These are phyloP conservation scores for Penicillium sp. DNA, from an alignment of 2,329 filamentous ascomycete genomes.

Conservation along the genomic window DNA sequence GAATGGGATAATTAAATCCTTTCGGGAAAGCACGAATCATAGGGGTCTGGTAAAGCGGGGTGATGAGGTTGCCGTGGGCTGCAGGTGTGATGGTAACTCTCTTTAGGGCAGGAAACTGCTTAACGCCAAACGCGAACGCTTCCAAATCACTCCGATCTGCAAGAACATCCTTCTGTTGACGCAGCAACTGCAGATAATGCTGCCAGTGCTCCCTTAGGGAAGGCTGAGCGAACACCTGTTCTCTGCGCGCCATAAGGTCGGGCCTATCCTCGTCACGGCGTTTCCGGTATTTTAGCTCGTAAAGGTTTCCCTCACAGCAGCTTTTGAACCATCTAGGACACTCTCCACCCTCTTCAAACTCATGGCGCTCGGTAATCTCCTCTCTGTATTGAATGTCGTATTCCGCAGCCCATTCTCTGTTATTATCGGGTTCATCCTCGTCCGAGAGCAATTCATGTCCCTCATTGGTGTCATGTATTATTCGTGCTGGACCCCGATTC, in stretches of 20 bases:
- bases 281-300: neutral
- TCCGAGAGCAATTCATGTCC: too few relatives aligned
- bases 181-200: too few relatives aligned
- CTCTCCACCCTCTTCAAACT: too few relatives aligned
- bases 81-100: conserved; percentile 42
- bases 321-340: conserved; percentile 9
- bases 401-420: too few relatives aligned
- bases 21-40: conserved; percentile 41
- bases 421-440: too few relatives aligned
- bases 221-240: too few relatives aligned
- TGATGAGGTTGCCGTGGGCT: conserved; percentile 36
- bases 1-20: conserved; percentile 41
- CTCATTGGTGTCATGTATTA: too few relatives aligned
- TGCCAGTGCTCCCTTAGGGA: too few relatives aligned
- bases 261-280: neutral
- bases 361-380: neutral
- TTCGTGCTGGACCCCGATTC: too few relatives aligned
- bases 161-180: too few relatives aligned
- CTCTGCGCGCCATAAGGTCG: conserved; percentile 1
- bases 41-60: conserved; percentile 42
- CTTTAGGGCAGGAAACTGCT: conserved; percentile 36
- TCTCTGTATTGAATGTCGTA: too few relatives aligned
- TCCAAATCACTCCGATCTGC: conserved; percentile 25
- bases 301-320: conserved; percentile 9
- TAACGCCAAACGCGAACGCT: conserved; percentile 34